phyloP scores from a whole-genome alignment of 208 protist genomes.

The Lotmaria passim region DNA sequence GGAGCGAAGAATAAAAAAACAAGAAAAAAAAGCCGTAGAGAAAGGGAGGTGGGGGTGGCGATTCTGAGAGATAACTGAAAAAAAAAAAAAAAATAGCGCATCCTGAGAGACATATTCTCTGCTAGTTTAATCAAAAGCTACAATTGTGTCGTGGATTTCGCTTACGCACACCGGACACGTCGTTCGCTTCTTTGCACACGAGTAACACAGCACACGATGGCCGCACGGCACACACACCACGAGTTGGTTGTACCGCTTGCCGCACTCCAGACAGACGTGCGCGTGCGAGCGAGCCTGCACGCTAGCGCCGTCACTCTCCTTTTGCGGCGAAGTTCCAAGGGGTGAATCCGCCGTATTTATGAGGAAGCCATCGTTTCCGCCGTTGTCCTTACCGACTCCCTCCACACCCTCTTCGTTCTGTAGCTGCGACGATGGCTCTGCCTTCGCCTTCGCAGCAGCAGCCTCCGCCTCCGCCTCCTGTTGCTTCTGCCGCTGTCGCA shows the following conservation, averaged over 20 bases:
- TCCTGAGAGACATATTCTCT: no score
- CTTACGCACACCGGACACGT: conserved; percentile 83
- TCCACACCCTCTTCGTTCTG: conserved; percentile 1
- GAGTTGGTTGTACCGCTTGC: conserved; percentile 41
- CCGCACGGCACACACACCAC: conserved; percentile 77
- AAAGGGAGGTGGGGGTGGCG: no score
- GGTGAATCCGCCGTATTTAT: not conserved
- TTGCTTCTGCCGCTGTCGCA: conserved; percentile 47
- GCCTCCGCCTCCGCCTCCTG: conserved; percentile 24
- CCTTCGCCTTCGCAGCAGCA: not conserved
- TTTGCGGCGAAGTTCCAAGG: not conserved
- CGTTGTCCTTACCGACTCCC: not conserved
- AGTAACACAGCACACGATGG: conserved; percentile 78
- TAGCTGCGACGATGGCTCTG: no score
- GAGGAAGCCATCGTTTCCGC: not conserved
- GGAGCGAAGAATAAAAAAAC: conserved; percentile 11
- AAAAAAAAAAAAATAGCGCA: conserved; percentile 6
- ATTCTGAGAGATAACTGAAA: conserved; percentile 11
- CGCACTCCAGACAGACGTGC: conserved; percentile 48
- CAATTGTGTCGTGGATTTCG: conserved; percentile 40
- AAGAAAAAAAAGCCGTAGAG: conserved; percentile 1
- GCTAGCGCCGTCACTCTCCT: not conserved
- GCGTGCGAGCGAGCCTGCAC: conserved; percentile 11
- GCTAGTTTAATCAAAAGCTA: conserved; percentile 53
- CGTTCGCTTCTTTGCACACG: conserved; percentile 54